Base-by-base conservation (phyloP, 306 rosid species). In the Dryas alaskensis region DNA sequence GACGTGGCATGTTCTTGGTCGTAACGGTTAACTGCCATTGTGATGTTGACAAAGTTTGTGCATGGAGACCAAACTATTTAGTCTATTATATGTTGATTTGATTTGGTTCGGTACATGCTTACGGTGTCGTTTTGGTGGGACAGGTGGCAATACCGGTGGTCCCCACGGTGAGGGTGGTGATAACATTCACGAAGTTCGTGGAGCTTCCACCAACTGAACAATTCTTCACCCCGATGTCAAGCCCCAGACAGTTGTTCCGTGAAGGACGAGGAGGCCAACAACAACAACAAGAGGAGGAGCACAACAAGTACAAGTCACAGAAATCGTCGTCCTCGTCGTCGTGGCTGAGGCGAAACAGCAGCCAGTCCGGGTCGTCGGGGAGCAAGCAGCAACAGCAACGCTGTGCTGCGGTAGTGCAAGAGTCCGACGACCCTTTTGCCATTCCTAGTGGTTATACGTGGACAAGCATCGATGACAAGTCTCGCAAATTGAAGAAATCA, bases 71-170 rank as follows among this genome's bases (percentile, higher is more conserved):
- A 31, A 1, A 31, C 37, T 31, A 31, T 31, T 31, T 31, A 31
- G 37, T 31, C 37, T 31, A 31, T 31, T 31, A 31, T 31, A 5
- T 1, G 8, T 10, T 10, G 25, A 60, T 65, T 57, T 55, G 74
- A 67, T 78, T 71, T 58, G 65, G 3, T 31, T 31, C 2, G 37
- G 3, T 31, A 1, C 37, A 31, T 31, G 73, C 45, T 1, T 45
- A 69, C 52, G 70, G 64, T 50, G 37, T 69, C 13, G 39, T 42
- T 64, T 5, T 69, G 55, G 80, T 74, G 85, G 69, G 9, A 80
- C 91, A 89, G 98, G 80, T 94, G 70, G 98, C 96, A 7, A 94
- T 94, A 13, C 97, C 98, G 22, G 97, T 89, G 82, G 97, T 94
- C 75, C 97, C 97, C 16, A 94, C 98, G 0, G 98, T 93, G 81